These are phyloP conservation scores for Vanrija humicola DNA, from an alignment of 1,284 basidiomycete species.

Conservation along the genomic window DNA sequence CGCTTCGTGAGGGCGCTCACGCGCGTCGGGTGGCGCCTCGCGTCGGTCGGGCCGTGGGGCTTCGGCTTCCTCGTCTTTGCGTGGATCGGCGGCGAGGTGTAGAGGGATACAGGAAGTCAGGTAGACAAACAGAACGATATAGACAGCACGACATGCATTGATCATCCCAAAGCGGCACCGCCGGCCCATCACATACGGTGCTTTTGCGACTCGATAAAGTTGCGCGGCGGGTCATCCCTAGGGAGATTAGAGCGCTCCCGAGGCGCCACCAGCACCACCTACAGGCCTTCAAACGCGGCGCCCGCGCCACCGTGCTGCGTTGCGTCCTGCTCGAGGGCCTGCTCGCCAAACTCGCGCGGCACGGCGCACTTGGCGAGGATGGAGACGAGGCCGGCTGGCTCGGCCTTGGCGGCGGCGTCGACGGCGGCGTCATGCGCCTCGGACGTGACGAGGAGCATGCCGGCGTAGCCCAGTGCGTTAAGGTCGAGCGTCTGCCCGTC, in stretches of 20 bases:
- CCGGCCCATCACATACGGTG: too few relatives aligned
- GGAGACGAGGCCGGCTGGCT: conserved; percentile 30
- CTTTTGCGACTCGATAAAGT: too few relatives aligned
- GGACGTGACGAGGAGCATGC: conserved; percentile 74
- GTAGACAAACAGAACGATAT: too few relatives aligned
- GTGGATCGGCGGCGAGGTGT: conserved; percentile 48
- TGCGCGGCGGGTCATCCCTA: too few relatives aligned
- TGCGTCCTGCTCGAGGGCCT: conserved; percentile 33
- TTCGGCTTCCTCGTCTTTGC: conserved; percentile 48
- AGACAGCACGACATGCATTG: too few relatives aligned
- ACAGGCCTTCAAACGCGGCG: not conserved
- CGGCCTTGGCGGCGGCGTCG: conserved; percentile 29
- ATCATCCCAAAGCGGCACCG: too few relatives aligned
- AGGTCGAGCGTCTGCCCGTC: conserved; percentile 55
- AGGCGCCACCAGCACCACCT: too few relatives aligned
- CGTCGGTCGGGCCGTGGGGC: conserved; percentile 47
- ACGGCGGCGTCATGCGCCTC: conserved; percentile 65
- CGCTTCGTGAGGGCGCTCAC: conserved; percentile 10
- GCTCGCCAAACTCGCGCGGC: conserved; percentile 38
- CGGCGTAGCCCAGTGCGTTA: conserved; percentile 82
- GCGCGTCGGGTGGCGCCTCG: conserved; percentile 40
- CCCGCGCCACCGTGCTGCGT: conserved; percentile 18
- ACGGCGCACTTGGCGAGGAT: conserved; percentile 41
- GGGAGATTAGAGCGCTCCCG: too few relatives aligned
- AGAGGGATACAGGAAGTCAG: not conserved